Percentiles rank a stretch among this genome's conserved stretches.
phyloP scores from a whole-genome alignment of 305 asterid species.

The Rubia peregrina region DNA sequence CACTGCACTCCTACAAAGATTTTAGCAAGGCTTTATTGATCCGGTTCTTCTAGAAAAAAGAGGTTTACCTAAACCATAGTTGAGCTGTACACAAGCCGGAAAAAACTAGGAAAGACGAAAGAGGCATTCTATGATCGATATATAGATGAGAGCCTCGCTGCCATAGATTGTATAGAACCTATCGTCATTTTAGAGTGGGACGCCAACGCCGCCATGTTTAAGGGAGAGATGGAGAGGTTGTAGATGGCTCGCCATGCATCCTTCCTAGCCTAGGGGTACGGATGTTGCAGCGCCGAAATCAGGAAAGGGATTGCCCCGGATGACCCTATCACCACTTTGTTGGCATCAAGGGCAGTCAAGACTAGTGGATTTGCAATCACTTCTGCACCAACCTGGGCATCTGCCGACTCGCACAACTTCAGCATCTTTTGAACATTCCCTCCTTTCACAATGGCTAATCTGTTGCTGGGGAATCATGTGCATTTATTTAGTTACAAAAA shows the following conservation, averaged over 20 bases:
- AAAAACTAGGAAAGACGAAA: no score
- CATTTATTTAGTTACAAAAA: no score
- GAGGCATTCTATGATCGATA: no score
- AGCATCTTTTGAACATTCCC: conserved; percentile 86
- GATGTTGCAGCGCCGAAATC: conserved; percentile 33
- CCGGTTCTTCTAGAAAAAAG: no score
- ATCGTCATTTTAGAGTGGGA: no score
- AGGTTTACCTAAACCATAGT: no score
- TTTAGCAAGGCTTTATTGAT: no score
- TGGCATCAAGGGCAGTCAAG: conserved; percentile 79
- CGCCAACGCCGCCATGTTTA: conserved; percentile 32
- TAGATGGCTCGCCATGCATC: conserved; percentile 70
- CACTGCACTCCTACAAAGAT: no score
- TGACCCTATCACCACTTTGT: conserved; percentile 64
- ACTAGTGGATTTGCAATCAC: conserved; percentile 79
- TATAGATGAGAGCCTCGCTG: no score
- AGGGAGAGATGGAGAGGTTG: conserved; percentile 68
- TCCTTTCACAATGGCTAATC: conserved; percentile 79
- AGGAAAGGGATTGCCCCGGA: conserved; percentile 70
- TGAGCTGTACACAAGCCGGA: no score
- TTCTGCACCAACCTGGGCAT: conserved; percentile 38
- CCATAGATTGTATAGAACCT: no score
- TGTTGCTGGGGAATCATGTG: conserved; percentile 42
- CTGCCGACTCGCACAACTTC: conserved; percentile 41
- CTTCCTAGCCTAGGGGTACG: conserved; percentile 38